Conservation (phyloP, 129 eudicot species). For the Solidago caesia region DNA sequence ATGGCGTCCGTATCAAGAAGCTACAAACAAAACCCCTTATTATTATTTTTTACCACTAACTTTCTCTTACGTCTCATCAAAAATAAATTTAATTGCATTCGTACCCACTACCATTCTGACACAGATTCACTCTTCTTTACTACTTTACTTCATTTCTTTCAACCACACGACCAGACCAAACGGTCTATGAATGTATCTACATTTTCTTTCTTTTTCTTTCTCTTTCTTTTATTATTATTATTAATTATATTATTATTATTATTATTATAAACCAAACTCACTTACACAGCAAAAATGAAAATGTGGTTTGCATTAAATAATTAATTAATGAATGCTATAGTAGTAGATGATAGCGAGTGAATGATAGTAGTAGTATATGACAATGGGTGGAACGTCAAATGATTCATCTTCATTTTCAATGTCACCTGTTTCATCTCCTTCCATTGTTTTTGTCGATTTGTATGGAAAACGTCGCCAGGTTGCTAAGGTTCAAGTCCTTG, state of each 20-base stretch:
- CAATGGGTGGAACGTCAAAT: constrained; percentile 30
- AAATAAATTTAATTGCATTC: neutral
- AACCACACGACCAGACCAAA: neutral
- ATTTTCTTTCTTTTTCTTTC: neutral
- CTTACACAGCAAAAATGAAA: neutral
- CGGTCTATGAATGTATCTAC: neutral
- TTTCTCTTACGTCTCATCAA: constrained; percentile 15
- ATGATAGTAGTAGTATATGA: too few species aligned
- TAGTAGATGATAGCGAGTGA: too few species aligned
- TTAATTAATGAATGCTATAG: neutral
- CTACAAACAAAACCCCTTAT: too few species aligned
- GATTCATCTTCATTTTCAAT: constrained; percentile 32
- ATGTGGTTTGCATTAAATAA: neutral
- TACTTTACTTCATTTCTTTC: neutral
- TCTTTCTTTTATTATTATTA: too few species aligned
- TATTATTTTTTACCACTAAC: neutral
- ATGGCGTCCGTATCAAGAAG: too few species aligned
- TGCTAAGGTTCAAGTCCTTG: constrained; percentile 41
- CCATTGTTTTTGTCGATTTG: constrained; percentile 31
- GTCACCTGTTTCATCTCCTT: constrained; percentile 33
- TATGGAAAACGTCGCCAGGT: constrained; percentile 38
- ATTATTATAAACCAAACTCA: neutral
- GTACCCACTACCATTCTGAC: neutral
- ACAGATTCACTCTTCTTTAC: constrained; percentile 3
- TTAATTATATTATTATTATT: neutral